A percentile compares a stretch with the other conserved stretches of the same genome.
phyloP scores from a whole-genome alignment of 129 eudicot species.

The Deinandra increscens region DNA sequence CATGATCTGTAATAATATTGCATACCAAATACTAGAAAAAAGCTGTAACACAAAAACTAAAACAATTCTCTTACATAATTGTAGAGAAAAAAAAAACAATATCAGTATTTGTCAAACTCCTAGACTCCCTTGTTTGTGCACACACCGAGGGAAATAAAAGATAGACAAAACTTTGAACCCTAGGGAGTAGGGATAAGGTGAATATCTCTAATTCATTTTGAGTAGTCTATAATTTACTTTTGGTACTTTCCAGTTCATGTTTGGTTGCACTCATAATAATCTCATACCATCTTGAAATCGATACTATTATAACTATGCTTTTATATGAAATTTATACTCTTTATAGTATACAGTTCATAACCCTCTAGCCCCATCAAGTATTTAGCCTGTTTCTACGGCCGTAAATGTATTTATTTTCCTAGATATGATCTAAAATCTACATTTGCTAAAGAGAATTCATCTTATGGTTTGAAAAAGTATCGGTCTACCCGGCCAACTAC shows the following conservation, averaged over 20 bases:
- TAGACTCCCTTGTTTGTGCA: background rate
- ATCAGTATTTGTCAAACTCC: background rate
- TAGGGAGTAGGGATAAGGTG: slow-evolving; percentile 1
- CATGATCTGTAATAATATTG: background rate
- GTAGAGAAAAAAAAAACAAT: background rate
- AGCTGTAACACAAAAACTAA: background rate
- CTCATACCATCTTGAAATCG: background rate
- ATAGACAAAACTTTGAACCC: background rate
- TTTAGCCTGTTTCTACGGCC: background rate
- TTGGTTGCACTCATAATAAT: slow-evolving; percentile 1
- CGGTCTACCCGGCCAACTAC: background rate
- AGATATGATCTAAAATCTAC: background rate
- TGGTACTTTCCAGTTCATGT: background rate
- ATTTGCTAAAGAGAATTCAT: background rate
- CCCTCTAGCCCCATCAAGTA: slow-evolving; percentile 1
- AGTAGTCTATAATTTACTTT: background rate
- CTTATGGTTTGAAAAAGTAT: background rate
- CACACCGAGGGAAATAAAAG: background rate
- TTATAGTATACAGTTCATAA: background rate
- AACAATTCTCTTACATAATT: background rate
- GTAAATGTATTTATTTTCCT: background rate
- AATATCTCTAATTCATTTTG: background rate
- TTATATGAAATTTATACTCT: background rate
- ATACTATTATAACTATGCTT: background rate
- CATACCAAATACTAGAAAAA: background rate